These are phyloP conservation scores for Gossypium mustelinum DNA, from an alignment of 345 rosid genomes.

Conservation along the genomic window DNA sequence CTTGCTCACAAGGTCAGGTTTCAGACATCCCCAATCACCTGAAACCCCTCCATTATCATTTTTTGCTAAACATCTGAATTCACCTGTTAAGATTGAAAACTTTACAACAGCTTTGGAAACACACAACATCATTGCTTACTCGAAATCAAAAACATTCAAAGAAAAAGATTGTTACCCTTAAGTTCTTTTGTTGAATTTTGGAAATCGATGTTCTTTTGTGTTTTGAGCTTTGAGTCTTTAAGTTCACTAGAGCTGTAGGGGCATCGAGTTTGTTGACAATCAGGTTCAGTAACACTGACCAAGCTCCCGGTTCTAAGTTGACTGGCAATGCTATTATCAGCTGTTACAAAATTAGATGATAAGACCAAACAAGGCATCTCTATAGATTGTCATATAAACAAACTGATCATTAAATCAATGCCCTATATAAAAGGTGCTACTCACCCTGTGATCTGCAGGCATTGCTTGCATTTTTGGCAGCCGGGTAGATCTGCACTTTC, in stretches of 20 bases:
- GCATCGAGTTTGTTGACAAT: neutral
- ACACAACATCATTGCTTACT: neutral
- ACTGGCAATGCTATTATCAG: neutral
- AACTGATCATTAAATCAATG: neutral
- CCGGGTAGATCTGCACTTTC: neutral
- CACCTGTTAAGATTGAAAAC: neutral
- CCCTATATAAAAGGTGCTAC: neutral
- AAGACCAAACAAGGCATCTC: neutral
- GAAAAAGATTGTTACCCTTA: neutral
- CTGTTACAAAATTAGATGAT: neutral
- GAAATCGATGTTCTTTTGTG: no score
- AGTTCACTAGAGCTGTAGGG: neutral
- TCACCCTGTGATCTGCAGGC: neutral
- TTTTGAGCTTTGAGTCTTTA: neutral
- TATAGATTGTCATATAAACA: neutral
- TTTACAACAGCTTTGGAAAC: neutral
- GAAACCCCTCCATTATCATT: neutral
- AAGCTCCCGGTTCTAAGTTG: neutral
- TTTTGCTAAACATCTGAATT: neutral
- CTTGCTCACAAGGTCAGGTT: neutral
- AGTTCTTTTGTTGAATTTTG: neutral
- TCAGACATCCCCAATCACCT: neutral
- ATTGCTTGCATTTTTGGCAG: neutral
- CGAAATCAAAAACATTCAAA: neutral
- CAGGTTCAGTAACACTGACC: neutral